phyloP scores from a whole-genome alignment of 176 grass and related monocot genomes.

The Paspalum vaginatum region DNA sequence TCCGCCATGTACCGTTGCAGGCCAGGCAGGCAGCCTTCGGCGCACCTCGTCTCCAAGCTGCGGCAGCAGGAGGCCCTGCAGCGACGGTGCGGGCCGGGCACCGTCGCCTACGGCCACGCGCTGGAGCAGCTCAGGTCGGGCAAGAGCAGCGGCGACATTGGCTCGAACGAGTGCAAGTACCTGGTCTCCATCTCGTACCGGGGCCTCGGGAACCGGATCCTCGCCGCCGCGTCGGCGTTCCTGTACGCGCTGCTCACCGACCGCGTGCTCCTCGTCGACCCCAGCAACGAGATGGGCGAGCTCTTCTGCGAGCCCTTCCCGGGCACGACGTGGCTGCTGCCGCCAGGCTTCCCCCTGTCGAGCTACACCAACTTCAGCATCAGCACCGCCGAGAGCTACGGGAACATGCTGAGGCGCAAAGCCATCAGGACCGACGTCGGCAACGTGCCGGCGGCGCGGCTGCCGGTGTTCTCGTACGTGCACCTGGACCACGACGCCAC shows the following conservation, averaged over 20 bases:
- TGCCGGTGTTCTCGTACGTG: conserved; percentile 49
- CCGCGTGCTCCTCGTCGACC: conserved; percentile 63
- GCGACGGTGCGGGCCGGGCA: conserved; percentile 55
- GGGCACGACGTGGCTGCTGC: conserved; percentile 59
- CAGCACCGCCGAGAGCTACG: conserved; percentile 50
- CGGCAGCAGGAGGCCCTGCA: conserved; percentile 59
- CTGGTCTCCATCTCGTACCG: conserved; percentile 53
- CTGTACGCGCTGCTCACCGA: conserved; percentile 68
- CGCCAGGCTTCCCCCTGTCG: conserved; percentile 39
- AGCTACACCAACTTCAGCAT: conserved; percentile 50
- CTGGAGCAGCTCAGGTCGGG: conserved; percentile 47
- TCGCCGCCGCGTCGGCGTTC: conserved; percentile 64
- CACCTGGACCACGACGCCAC: conserved; percentile 46
- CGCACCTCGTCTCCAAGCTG: conserved; percentile 51
- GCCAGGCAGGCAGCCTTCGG: conserved; percentile 31
- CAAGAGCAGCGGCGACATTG: neutral
- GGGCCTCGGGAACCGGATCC: conserved; percentile 69
- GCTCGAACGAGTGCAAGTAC: conserved; percentile 55
- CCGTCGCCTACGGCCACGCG: conserved; percentile 47
- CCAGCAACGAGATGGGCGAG: conserved; percentile 26
- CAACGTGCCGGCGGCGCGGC: neutral
- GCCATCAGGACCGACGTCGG: neutral
- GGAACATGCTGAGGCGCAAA: conserved; percentile 48
- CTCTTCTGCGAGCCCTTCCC: conserved; percentile 77
- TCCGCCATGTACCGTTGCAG: conserved; percentile 51